phyloP scores from a whole-genome alignment of 768 basidiomycete genomes.

The Ramaria rubella region DNA sequence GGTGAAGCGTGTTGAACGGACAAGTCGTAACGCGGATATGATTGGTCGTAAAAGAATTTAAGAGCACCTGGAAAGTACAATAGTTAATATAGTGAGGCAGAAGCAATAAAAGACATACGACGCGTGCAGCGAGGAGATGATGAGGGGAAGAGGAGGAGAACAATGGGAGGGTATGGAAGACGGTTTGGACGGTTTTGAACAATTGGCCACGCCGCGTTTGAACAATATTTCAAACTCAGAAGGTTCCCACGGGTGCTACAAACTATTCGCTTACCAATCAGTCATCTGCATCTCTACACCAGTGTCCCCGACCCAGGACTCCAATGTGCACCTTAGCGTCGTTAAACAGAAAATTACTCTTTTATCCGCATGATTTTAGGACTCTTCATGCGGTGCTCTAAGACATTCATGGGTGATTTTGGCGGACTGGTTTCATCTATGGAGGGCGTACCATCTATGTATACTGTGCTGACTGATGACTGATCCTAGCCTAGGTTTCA shows the following conservation, averaged over 20 bases:
- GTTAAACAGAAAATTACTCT: no score
- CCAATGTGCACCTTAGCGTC: no score
- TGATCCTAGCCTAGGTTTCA: no score
- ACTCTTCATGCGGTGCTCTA: no score
- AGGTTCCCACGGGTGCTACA: not conserved
- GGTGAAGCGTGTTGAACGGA: constrained; percentile 17
- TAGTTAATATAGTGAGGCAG: not conserved
- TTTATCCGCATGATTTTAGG: no score
- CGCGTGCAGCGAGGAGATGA: not conserved
- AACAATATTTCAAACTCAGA: not conserved
- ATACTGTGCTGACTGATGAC: no score
- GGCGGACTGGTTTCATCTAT: no score
- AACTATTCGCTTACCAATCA: not conserved
- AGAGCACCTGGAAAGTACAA: not conserved
- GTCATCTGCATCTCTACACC: not conserved
- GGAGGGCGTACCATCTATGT: no score
- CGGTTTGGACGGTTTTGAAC: constrained; percentile 1
- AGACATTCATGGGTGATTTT: no score
- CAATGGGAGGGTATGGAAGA: not conserved
- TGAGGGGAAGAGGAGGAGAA: not conserved
- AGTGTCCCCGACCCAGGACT: no score
- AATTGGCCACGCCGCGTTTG: no score
- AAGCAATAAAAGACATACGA: not conserved
- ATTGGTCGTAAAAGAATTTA: constrained; percentile 18
- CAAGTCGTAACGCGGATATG: constrained; percentile 18